Base-by-base conservation (phyloP, 2,329 filamentous ascomycete genomes). In the Didymella sp. region DNA sequence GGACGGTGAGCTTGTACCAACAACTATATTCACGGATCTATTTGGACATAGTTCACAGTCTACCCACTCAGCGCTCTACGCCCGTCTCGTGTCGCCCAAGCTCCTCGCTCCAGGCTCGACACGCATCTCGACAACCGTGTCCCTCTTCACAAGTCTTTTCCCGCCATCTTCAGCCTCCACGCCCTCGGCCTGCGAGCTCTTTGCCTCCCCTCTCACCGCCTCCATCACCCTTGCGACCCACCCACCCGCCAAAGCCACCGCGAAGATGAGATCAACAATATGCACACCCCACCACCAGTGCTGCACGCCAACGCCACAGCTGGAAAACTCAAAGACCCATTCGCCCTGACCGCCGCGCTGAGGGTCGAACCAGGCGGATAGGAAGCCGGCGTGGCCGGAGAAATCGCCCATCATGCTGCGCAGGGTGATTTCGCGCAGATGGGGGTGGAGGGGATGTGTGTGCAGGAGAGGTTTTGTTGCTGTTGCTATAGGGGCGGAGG, bases 341-440 rank as follows among this genome's bases (percentile, higher is more conserved):
- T 90, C 86, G 62, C 84, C 84, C 89, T 92, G 96, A 72, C 89
- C 86, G 0, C 88, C 1, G 1, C 77, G 76, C 2, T 82, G 80
- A 53, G 84, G 76, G 73, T 98, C 91, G 71, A 94, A 98, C 94
- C 94, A 99, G 0, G 90, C 84, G 60, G 90, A 95, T 37, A 99
- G 77, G 38, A 99, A 81, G 0, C 92, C 95, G 0, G 92, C 92
- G 73, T 97, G 95, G 19, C 95, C 95, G n/a, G 87, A 89, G 76
- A 90, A 99, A 54, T 91, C 90, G 53, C 95, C 95, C 95, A 99
- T 99, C 92, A 99, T 98, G 76, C 92, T 96, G 57, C 93, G 87
- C 2, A 99, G 90, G 0, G 95, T 99, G 62, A 98, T 87, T 77
- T 99, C 95, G 25, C 94, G 83, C 6, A 97, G 80, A 0, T 89